Percentiles rank a stretch among this genome's conserved stretches.
phyloP scores from a whole-genome alignment of 108 stramenopile species.

The Pseudonitzschia pungens region DNA sequence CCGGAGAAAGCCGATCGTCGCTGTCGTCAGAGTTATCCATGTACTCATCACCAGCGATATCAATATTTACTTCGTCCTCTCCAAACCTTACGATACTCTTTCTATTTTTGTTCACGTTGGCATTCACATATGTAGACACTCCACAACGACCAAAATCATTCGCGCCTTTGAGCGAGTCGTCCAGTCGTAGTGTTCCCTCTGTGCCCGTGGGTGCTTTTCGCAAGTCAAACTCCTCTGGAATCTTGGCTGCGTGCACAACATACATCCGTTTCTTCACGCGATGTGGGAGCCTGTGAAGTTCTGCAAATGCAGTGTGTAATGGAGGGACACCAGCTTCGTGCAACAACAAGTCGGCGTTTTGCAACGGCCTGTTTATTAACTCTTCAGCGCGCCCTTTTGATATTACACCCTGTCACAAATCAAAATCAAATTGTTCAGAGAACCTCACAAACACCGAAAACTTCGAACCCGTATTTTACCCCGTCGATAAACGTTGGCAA shows the following conservation, averaged over 20 bases:
- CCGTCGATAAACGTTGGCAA: not conserved
- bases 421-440: not conserved
- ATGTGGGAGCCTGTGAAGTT: constrained; percentile 68
- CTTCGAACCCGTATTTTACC: not conserved
- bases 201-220: constrained; percentile 87
- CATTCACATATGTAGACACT: constrained; percentile 27
- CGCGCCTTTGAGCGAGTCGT: constrained; percentile 40
- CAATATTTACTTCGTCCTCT: constrained; percentile 29
- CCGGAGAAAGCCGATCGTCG: not conserved
- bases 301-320: constrained; percentile 89
- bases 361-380: constrained; percentile 80
- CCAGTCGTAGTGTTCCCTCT: constrained; percentile 82
- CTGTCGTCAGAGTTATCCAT: constrained; percentile 28
- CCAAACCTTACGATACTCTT: constrained; percentile 22
- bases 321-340: constrained; percentile 95
- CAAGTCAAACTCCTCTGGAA: constrained; percentile 68
- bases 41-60: constrained; percentile 40
- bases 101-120: constrained; percentile 17
- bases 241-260: constrained; percentile 88
- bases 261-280: constrained; percentile 84
- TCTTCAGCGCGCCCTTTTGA: constrained; percentile 76
- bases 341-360: constrained; percentile 82
- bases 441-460: not conserved
- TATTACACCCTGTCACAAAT: constrained; percentile 59
- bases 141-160: constrained; percentile 3